Base-by-base conservation (phyloP, 768 basidiomycete species). In the Asterophora lycoperdoides region DNA sequence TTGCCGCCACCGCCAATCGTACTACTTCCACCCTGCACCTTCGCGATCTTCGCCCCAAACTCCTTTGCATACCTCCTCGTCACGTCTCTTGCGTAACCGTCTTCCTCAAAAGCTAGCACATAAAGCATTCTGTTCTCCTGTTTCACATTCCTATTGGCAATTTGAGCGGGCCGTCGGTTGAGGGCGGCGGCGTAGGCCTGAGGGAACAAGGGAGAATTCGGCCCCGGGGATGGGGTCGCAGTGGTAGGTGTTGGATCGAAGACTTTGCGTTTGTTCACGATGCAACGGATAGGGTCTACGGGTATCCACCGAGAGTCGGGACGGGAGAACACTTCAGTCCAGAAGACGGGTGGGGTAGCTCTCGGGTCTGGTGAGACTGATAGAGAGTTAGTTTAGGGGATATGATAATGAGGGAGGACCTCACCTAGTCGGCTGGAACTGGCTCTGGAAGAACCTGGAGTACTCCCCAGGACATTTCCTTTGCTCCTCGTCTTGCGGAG, bases 301-400 rank as follows among this genome's bases (percentile, higher is more conserved):
- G 93, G 85, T 11, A 98, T 69, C 96, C 96, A 99, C 30, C 85
- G 81, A 11, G 77, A 81, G 68, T 96, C 93, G 6, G 93, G 83
- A 17, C 90, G 83, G 7, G 92, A 94, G 68, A 93, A 99, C 0
- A 96, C 90, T 66, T 99, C 96, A 0, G 89, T 90, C 96, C 96
- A 99, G 65, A 93, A 91, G 3, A 93, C 85, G 1, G 95, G 94
- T 3, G 92, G 84, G 8, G 82, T 83, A 44, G 54, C 74, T 32
- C 68, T 70, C 43, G 84, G 85, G 65, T 88, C 79, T 41, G 74
- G 68, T 5, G 68, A 60, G 23, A 54, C 69, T 74, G 48, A 3
- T 20, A 30, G 37, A 32, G 17, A 49, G 9, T 17, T 17, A n/a
- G 39, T 28, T 20, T 10, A n/a, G n/a, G n/a, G 23, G 26, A 20